A percentile compares a stretch with the other conserved stretches of the same genome.
Evolutionary conservation across 2,329 filamentous ascomycete species (phyloP).

Genomic region (Phialemonium atrogriseum): DNA sequence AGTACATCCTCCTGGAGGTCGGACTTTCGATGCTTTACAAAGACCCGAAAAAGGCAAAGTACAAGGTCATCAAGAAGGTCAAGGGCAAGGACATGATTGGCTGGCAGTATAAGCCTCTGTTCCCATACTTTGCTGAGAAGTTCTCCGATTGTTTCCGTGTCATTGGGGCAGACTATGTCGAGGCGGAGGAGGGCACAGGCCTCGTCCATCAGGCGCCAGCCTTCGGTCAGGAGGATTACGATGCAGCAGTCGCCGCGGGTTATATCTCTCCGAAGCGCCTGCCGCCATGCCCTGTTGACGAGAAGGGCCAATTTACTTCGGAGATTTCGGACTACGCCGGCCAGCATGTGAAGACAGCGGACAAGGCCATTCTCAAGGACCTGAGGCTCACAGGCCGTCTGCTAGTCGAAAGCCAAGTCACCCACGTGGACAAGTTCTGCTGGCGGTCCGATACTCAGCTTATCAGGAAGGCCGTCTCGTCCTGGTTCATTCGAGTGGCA

Average conservation of each 20-base stretch:
- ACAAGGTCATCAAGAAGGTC: conserved; percentile 69
- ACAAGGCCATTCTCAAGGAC: conserved; percentile 82
- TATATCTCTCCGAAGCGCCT: conserved; percentile 68
- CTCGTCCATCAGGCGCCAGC: conserved; percentile 91
- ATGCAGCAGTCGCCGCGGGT: conserved; percentile 66
- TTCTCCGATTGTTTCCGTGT: conserved; percentile 84
- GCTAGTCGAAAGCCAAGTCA: conserved; percentile 78
- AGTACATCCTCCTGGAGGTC: conserved; percentile 79
- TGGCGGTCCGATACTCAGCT: conserved; percentile 91
- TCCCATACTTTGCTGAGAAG: conserved; percentile 81
- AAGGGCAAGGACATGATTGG: conserved; percentile 79
- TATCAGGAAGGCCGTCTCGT: conserved; percentile 85
- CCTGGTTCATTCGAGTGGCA: conserved; percentile 89
- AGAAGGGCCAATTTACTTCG: conserved; percentile 68
- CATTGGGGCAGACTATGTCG: conserved; percentile 78
- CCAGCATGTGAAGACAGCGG: conserved; percentile 83
- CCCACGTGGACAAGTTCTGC: conserved; percentile 90
- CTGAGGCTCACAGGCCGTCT: conserved; percentile 70
- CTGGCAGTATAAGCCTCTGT: conserved; percentile 83
- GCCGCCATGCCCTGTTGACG: conserved; percentile 89
- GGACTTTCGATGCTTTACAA: conserved; percentile 81
- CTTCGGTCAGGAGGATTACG: conserved; percentile 95
- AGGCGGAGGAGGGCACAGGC: conserved; percentile 81
- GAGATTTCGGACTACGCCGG: conserved; percentile 76
- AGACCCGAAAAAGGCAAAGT: conserved; percentile 92